Evolutionary conservation across 257 asterid genomes (phyloP), one percentile per base, ranked within the genome.

Genomic region (Nicotiana sylvestris): DNA sequence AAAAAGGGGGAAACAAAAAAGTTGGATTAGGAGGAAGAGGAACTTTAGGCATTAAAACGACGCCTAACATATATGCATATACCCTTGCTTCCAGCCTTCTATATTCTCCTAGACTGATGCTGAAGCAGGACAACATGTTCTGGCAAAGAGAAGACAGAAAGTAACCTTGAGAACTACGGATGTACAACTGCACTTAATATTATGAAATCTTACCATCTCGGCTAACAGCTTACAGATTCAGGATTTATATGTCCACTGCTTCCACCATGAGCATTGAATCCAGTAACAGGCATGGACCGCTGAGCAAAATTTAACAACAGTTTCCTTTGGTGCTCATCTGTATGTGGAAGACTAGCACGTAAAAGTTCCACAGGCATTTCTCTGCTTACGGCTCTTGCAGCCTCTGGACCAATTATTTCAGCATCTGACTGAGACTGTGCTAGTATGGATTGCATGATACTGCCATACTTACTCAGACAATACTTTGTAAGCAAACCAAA

Each of bases 291-390:
- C 89, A 89, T 84, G 4, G 92, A 82, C 21, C 84, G 84, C 81
- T 84, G 89, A 13, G 89, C 88, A 46, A 89, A 87, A 70, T 87
- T 88, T 84, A 87, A 62, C 58, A 89, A 61, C 82, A 84, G 61
- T 90, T 89, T 87, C 62, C 89, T 82, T 84, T 87, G 92, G 35
- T 72, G 86, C 58, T 89, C 92, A 53, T 84, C 83, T 17, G 92
- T 89, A 82, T 89, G 90, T 27, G 92, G 92, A 60, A 87, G 90
- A 82, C 92, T 86, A n/a, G 92, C 90, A 57, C 88, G 86, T 60
- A 89, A 82, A 60, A 89, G 90, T 74, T 89, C 92, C 64, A 89
- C 88, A 1, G 92, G 92, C 87, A 89, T 84, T 84, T 89, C 92
- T 66, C 84, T 82, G 62, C 89, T 84, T 55, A 89, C 85, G 13